Evolutionary conservation across 2,329 filamentous ascomycete genomes (phyloP).

Genomic region (Penicillium nordicum): DNA sequence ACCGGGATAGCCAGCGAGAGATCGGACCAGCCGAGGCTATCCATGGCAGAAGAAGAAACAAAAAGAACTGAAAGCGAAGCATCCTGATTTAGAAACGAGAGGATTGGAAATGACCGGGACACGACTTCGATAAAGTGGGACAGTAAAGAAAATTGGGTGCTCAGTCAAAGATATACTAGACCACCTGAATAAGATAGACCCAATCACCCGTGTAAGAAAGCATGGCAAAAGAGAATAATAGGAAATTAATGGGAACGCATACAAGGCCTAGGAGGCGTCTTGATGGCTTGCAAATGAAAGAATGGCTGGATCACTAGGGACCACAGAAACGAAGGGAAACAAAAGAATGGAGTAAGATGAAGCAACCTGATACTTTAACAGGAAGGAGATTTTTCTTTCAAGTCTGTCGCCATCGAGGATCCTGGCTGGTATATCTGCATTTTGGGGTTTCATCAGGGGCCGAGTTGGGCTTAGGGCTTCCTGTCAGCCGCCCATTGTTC

Average conservation of each 20-base stretch:
- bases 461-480: conserved; percentile 2
- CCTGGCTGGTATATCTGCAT: conserved; percentile 2
- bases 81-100: conserved; percentile 14
- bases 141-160: neutral
- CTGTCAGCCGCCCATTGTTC: conserved; percentile 2
- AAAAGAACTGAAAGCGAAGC: conserved; percentile 11
- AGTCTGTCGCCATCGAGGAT: neutral
- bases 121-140: neutral
- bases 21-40: conserved; percentile 28
- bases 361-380: conserved; percentile 1
- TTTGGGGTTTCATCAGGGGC: neutral
- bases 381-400: conserved; percentile 2
- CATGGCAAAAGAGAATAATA: neutral
- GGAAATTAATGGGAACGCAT: neutral
- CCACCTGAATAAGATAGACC: neutral
- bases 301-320: neutral
- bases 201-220: neutral
- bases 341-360: conserved; percentile 10
- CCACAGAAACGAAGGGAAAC: neutral
- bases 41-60: conserved; percentile 15
- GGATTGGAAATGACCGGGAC: neutral
- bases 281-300: conserved; percentile 9
- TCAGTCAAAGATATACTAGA: conserved; percentile 7
- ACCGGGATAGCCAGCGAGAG: conserved; percentile 13
- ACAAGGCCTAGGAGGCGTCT: neutral